Percentiles rank a stretch among this genome's conserved stretches.
Conservation (phyloP, 306 rosid species). For the Cucumis melo region DNA sequence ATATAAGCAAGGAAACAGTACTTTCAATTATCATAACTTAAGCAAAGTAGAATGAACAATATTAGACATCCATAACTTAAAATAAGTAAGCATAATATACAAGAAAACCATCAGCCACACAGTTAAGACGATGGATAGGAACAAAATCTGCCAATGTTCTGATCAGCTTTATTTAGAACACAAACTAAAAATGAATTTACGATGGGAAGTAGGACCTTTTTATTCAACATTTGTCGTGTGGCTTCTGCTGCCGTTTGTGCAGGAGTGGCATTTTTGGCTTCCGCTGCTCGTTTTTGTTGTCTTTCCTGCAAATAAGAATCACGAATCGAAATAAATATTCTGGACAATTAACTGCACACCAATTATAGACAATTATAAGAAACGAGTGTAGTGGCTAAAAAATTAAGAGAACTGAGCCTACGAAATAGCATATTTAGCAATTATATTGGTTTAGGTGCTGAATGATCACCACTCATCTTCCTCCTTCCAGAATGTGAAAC, state of each 20-base stretch:
- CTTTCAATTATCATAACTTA: neutral
- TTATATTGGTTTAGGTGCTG: neutral
- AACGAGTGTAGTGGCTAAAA: neutral
- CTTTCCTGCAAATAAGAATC: slow-evolving; percentile 26
- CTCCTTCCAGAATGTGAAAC: too few species aligned
- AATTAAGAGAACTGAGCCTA: neutral
- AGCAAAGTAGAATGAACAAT: neutral
- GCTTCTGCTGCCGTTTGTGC: slow-evolving; percentile 74
- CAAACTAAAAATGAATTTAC: neutral
- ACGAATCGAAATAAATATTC: neutral
- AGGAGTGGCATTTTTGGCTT: slow-evolving; percentile 36
- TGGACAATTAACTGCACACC: neutral
- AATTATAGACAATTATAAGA: neutral
- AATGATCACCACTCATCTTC: too few species aligned
- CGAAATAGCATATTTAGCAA: neutral
- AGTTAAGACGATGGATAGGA: neutral
- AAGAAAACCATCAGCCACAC: neutral
- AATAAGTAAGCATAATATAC: neutral
- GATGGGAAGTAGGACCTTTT: slow-evolving; percentile 27
- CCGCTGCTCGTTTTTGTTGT: slow-evolving; percentile 26
- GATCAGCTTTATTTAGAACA: neutral
- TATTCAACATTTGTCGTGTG: slow-evolving; percentile 39
- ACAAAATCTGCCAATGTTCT: neutral
- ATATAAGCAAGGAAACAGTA: neutral
- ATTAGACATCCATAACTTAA: neutral